Percentiles rank a stretch among this genome's conserved stretches.
Evolutionary conservation across 1,139 yeast genomes (phyloP).

Genomic region (Casaregolazyma suthepensis): DNA sequence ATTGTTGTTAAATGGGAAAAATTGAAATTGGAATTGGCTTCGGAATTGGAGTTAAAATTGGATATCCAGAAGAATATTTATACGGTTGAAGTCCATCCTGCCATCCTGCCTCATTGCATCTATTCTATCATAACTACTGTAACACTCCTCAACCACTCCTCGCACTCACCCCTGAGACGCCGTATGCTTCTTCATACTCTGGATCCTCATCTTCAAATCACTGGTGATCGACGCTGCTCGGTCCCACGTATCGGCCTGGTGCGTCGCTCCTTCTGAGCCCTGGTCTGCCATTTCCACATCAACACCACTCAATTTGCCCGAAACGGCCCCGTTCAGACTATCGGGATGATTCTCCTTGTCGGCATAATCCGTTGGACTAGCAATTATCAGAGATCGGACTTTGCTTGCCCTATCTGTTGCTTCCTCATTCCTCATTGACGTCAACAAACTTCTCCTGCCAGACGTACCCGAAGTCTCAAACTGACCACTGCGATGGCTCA

Average conservation of each 20-base stretch:
- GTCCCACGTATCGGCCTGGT: slow-evolving; percentile 59
- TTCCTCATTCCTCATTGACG: not conserved
- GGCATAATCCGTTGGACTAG: slow-evolving; percentile 1
- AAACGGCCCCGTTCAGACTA: not conserved
- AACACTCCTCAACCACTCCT: not conserved
- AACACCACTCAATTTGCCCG: not conserved
- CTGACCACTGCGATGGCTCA: not conserved
- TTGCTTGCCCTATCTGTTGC: slow-evolving; percentile 14
- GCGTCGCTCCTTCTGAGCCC: not conserved
- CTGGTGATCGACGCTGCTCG: slow-evolving; percentile 87
- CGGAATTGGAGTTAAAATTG: too few relatives aligned
- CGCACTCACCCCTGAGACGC: not conserved
- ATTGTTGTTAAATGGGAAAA: not conserved
- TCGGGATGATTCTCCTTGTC: slow-evolving; percentile 10
- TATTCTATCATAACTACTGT: not conserved
- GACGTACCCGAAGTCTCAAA: not conserved
- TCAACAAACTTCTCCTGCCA: not conserved
- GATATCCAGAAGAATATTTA: not conserved
- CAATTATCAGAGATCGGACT: slow-evolving; percentile 37
- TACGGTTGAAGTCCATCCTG: not conserved
- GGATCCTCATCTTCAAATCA: slow-evolving; percentile 79
- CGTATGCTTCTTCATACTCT: slow-evolving; percentile 56
- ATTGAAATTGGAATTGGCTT: too few relatives aligned
- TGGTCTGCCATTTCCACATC: slow-evolving; percentile 5
- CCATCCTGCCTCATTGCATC: not conserved